Percentiles rank a stretch among this genome's conserved stretches.
Conservation (phyloP, 192 early-diverging fungal genomes). For the Backusella tuberculispora region DNA sequence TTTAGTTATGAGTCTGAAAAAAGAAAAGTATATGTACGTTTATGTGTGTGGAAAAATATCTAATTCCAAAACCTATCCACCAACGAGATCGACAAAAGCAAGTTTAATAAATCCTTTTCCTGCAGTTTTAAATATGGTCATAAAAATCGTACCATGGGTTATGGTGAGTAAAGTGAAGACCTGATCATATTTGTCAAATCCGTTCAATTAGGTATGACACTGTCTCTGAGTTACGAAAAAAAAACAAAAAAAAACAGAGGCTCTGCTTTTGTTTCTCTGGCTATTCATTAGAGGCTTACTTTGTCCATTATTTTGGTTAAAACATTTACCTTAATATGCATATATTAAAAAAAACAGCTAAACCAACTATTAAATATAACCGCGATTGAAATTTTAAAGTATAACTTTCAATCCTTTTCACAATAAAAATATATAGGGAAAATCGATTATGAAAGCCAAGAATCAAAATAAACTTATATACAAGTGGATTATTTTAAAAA, state of each 20-base stretch:
- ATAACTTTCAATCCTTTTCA: background rate
- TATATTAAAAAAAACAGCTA: constrained; percentile 5
- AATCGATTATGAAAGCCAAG: too few species aligned
- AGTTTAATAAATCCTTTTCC: constrained; percentile 1
- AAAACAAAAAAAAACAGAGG: background rate
- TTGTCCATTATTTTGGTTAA: background rate
- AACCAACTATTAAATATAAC: background rate
- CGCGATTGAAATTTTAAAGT: background rate
- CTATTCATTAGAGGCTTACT: background rate
- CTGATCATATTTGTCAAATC: background rate
- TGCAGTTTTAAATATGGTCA: constrained; percentile 10
- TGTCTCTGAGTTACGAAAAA: constrained; percentile 4
- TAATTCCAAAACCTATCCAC: background rate
- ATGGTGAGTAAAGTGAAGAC: background rate
- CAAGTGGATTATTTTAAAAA: too few species aligned
- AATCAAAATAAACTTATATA: too few species aligned
- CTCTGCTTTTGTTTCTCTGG: background rate
- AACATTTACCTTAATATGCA: background rate
- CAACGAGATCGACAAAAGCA: constrained; percentile 9
- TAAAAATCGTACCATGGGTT: background rate
- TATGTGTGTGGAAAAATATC: background rate
- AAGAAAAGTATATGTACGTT: background rate
- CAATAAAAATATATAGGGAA: too few species aligned
- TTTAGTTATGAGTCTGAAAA: constrained; percentile 13
- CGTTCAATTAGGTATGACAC: background rate